phyloP scores from a whole-genome alignment of 345 rosid species.

The Acer campestre region DNA sequence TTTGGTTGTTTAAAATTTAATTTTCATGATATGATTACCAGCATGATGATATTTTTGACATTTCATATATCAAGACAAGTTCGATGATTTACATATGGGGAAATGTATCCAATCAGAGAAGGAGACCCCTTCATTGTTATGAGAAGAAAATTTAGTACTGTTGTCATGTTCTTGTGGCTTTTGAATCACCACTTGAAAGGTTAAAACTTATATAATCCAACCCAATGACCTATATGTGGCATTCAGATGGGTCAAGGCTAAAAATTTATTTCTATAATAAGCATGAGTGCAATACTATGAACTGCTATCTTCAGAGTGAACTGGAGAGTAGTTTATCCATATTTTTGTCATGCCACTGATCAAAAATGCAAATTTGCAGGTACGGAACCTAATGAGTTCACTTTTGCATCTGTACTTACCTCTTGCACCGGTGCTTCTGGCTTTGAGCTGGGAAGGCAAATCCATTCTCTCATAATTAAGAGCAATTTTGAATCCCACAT shows the following conservation, averaged over 20 bases:
- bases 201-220: not conserved
- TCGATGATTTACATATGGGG: not conserved
- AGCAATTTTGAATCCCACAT: constrained; percentile 57
- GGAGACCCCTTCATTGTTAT: not conserved
- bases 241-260: not conserved
- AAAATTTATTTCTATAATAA: not conserved
- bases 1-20: not conserved
- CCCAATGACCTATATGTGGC: too few species aligned
- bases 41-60: not conserved
- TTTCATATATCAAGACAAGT: not conserved
- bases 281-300: not conserved
- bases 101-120: not conserved
- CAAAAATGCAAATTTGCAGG: constrained; percentile 40
- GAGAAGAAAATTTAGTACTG: not conserved
- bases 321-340: not conserved
- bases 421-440: constrained; percentile 62
- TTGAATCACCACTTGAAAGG: not conserved
- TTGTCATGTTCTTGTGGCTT: not conserved
- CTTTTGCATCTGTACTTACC: constrained; percentile 70
- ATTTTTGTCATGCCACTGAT: constrained; percentile 19
- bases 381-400: constrained; percentile 74
- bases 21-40: not conserved
- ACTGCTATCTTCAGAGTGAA: not conserved
- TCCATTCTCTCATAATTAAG: constrained; percentile 68
- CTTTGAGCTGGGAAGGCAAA: constrained; percentile 65